Evolutionary conservation across 352 stramenopile species (phyloP).

Genomic region (Pseudoperonospora humuli): DNA sequence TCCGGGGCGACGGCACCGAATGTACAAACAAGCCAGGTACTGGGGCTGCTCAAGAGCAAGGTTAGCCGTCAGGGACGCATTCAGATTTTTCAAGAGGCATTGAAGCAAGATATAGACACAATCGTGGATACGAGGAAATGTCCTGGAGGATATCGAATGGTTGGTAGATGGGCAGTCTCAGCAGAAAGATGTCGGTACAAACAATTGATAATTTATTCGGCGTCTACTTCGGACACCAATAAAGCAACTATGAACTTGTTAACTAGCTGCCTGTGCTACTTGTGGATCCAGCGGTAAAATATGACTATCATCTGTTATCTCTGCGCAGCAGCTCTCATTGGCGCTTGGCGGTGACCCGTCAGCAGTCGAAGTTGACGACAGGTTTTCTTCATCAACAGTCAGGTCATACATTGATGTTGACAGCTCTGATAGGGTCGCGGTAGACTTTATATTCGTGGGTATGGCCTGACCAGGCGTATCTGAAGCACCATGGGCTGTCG

Average conservation of each 20-base stretch:
- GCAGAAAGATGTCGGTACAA: too few species aligned
- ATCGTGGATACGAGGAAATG: too few species aligned
- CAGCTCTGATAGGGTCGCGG: conserved; percentile 33
- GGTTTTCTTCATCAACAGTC: conserved; percentile 23
- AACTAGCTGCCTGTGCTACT: conserved; percentile 13
- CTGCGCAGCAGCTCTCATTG: conserved; percentile 22
- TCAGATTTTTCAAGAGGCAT: too few species aligned
- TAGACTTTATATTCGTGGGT: conserved; percentile 43
- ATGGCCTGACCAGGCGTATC: conserved; percentile 62
- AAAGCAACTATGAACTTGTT: conserved; percentile 2
- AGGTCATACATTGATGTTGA: conserved; percentile 23
- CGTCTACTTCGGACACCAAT: conserved; percentile 17
- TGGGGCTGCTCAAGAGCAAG: too few species aligned
- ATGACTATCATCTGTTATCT: conserved; percentile 27
- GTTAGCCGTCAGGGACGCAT: too few species aligned
- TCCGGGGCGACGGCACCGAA: too few species aligned
- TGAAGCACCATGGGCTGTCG: conserved; percentile 35
- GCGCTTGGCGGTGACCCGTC: conserved; percentile 33
- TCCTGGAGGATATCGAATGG: too few species aligned
- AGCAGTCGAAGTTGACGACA: conserved; percentile 34
- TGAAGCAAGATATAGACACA: too few species aligned
- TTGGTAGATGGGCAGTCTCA: too few species aligned
- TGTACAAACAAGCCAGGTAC: too few species aligned
- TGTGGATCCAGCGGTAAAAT: conserved; percentile 7
- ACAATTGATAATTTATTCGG: conserved; percentile 36